Conservation (phyloP, 345 rosid species). For the Syzygium aromaticum region DNA sequence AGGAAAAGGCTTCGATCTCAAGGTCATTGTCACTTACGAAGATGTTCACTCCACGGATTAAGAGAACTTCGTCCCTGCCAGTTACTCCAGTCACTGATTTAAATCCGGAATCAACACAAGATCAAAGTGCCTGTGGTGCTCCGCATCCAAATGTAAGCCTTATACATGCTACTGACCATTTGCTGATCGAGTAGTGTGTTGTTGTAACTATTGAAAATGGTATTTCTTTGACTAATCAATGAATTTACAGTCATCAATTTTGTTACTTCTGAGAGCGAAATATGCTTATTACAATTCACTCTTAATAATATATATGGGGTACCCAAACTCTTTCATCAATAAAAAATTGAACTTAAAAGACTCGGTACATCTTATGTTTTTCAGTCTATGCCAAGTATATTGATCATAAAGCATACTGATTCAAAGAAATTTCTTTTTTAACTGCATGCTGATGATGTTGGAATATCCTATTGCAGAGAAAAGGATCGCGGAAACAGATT, state of each 20-base stretch:
- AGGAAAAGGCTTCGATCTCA: slow-evolving; percentile 59
- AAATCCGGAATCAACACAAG: slow-evolving; percentile 33
- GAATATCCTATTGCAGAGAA: slow-evolving; percentile 27
- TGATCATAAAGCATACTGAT: not conserved
- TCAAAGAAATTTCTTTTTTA: not conserved
- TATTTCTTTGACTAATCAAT: not conserved
- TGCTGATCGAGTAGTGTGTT: not conserved
- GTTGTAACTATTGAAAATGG: not conserved
- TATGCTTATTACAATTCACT: not conserved
- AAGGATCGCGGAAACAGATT: slow-evolving; percentile 37
- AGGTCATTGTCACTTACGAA: slow-evolving; percentile 77
- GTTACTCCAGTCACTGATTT: slow-evolving; percentile 34
- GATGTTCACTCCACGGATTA: slow-evolving; percentile 75
- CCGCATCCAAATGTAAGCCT: slow-evolving; percentile 49
- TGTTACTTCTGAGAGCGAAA: not conserved
- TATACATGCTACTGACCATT: not conserved
- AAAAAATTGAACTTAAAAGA: not conserved
- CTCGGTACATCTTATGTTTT: not conserved
- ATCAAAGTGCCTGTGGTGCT: slow-evolving; percentile 31
- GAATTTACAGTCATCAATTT: not conserved
- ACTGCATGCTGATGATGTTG: not conserved
- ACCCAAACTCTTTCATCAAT: not conserved
- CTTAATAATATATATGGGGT: not conserved
- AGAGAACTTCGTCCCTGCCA: slow-evolving; percentile 79
- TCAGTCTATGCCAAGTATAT: not conserved